These are phyloP conservation scores for Coemansia sp. DNA, from an alignment of 192 early-diverging fungal genomes.

Conservation along the genomic window DNA sequence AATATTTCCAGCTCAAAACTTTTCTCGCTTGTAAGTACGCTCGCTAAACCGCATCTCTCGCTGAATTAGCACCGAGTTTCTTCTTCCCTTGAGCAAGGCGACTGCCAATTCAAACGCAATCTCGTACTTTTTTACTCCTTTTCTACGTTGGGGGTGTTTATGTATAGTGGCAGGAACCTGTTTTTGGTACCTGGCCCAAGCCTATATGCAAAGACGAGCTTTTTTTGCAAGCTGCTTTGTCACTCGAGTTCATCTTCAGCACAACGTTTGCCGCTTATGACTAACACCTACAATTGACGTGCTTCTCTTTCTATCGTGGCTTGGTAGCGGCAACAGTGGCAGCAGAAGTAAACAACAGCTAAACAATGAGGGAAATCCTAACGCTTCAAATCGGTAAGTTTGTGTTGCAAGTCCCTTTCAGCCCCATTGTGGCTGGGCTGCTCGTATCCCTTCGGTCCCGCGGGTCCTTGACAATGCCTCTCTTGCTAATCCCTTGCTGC, in stretches of 20 bases:
- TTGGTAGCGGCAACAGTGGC: constrained; percentile 1
- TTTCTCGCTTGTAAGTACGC: not conserved
- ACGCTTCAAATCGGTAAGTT: constrained; percentile 59
- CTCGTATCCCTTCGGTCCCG: not conserved
- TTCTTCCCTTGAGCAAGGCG: not conserved
- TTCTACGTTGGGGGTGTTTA: not conserved
- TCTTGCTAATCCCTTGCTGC: not conserved
- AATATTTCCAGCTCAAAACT: not conserved
- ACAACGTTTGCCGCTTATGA: not conserved
- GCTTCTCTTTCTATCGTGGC: not conserved
- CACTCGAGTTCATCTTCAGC: not conserved
- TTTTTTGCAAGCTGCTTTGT: not conserved
- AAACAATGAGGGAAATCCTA: constrained; percentile 61
- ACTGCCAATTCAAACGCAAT: not conserved
- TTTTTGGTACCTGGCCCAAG: not conserved
- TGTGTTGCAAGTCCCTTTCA: not conserved
- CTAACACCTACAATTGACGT: not conserved
- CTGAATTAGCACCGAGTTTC: not conserved
- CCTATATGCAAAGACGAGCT: not conserved
- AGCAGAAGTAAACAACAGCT: constrained; percentile 4
- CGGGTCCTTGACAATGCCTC: not conserved
- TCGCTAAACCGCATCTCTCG: not conserved
- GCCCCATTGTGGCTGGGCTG: not conserved
- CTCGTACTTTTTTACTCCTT: not conserved
- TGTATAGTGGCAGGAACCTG: not conserved